phyloP scores from a whole-genome alignment of 2,329 filamentous ascomycete genomes.

The Xylariaceae sp. region DNA sequence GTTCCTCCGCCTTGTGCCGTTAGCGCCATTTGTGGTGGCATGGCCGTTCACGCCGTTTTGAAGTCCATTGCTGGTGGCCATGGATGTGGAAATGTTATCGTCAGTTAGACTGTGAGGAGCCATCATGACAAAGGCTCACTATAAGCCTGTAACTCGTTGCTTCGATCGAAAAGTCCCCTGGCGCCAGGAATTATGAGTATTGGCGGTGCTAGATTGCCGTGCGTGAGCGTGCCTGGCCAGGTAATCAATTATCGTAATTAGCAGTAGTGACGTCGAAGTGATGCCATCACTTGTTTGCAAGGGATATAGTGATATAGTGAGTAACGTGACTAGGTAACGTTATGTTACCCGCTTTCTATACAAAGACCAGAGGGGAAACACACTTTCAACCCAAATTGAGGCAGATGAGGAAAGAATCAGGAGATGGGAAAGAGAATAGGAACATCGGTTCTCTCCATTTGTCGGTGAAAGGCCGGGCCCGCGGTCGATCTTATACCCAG shows the following conservation, averaged over 20 bases:
- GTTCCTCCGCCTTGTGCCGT: slow-evolving; percentile 11
- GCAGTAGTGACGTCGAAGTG: slow-evolving; percentile 1
- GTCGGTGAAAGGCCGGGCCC: slow-evolving; percentile 7
- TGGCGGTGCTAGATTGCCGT: too few relatives aligned
- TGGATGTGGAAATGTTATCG: slow-evolving; percentile 20
- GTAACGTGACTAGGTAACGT: neutral
- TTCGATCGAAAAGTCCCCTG: neutral
- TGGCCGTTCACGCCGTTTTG: neutral
- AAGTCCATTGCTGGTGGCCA: neutral
- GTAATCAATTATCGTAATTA: too few relatives aligned
- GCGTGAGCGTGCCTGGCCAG: too few relatives aligned
- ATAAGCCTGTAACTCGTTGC: neutral
- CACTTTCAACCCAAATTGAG: too few relatives aligned
- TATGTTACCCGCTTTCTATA: neutral
- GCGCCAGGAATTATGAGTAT: too few relatives aligned
- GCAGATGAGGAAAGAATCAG: slow-evolving; percentile 1
- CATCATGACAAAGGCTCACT: slow-evolving; percentile 17
- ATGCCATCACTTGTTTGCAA: neutral
- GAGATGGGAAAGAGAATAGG: slow-evolving; percentile 9
- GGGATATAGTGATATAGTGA: neutral
- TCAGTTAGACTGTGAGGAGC: slow-evolving; percentile 28
- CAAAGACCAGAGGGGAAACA: too few relatives aligned
- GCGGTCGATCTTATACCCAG: slow-evolving; percentile 12
- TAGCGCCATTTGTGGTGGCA: slow-evolving; percentile 1
- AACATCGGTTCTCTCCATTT: slow-evolving; percentile 5